phyloP scores from a whole-genome alignment of 352 stramenopile species.

The Phytophthora palmivora region DNA sequence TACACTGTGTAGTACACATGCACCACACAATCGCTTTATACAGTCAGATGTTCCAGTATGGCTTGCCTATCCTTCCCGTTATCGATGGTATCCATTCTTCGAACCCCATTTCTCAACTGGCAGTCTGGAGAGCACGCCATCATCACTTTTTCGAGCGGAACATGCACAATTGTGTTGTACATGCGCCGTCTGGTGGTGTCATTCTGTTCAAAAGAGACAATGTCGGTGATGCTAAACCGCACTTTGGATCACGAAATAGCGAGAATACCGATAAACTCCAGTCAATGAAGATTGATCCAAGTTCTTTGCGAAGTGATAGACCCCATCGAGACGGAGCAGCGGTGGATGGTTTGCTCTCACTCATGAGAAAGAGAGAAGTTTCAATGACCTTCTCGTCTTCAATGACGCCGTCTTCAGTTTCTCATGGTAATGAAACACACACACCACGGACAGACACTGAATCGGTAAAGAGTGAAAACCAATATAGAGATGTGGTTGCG shows the following conservation, averaged over 20 bases:
- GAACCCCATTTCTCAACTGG: slow-evolving; percentile 3
- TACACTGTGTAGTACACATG: too few relatives aligned
- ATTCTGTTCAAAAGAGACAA: neutral
- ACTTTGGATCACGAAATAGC: neutral
- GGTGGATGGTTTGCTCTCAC: neutral
- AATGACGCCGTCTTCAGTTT: neutral
- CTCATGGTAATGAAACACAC: neutral
- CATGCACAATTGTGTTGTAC: neutral
- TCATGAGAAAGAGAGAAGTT: neutral
- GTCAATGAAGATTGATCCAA: too few relatives aligned
- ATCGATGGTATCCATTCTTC: neutral
- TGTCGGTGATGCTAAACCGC: neutral
- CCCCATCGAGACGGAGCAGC: neutral
- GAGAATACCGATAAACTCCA: too few relatives aligned
- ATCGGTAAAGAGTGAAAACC: neutral
- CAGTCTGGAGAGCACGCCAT: neutral
- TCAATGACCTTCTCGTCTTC: neutral
- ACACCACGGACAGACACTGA: slow-evolving; percentile 2
- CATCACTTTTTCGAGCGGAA: neutral
- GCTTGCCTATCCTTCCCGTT: slow-evolving; percentile 8
- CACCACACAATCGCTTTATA: too few relatives aligned
- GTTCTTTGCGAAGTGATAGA: neutral
- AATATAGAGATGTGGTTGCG: neutral
- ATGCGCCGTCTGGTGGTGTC: neutral
- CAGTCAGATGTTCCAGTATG: slow-evolving; percentile 4